These are phyloP conservation scores for Phaseolus coccineus DNA, from an alignment of 331 rosid genomes.

Conservation along the genomic window DNA sequence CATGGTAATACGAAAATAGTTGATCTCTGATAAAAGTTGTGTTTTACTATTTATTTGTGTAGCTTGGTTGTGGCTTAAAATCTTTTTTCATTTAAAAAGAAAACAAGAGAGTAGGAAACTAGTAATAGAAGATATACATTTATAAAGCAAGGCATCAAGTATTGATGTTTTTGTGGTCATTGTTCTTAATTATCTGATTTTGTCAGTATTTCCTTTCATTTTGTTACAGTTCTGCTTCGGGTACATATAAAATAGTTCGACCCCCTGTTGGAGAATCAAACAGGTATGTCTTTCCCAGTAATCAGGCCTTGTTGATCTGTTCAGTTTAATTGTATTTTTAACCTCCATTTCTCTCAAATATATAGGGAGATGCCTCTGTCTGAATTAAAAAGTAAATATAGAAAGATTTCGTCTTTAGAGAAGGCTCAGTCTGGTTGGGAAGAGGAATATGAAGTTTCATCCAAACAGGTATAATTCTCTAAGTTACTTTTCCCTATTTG, in stretches of 20 bases:
- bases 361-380: conserved; percentile 92
- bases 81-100: background rate
- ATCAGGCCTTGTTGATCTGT: conserved; percentile 21
- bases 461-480: conserved; percentile 78
- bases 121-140: background rate
- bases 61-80: conserved; percentile 15
- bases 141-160: background rate
- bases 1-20: background rate
- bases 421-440: conserved; percentile 93
- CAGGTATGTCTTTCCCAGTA: conserved; percentile 61
- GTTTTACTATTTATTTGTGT: conserved; percentile 9
- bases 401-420: conserved; percentile 79
- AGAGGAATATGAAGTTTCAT: conserved; percentile 88
- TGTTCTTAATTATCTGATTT: conserved; percentile 11
- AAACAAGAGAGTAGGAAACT: background rate
- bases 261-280: conserved; percentile 97
- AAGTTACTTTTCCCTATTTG: conserved; percentile 29
- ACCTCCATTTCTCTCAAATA: conserved; percentile 23
- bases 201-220: conserved; percentile 34
- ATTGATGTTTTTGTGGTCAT: background rate
- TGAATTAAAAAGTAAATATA: conserved; percentile 85
- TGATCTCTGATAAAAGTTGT: background rate
- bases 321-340: conserved; percentile 29
- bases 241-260: conserved; percentile 84
- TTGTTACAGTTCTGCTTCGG: conserved; percentile 81